These are phyloP conservation scores for Alternaria viburni DNA, from an alignment of 2,329 filamentous ascomycete genomes.

Conservation along the genomic window DNA sequence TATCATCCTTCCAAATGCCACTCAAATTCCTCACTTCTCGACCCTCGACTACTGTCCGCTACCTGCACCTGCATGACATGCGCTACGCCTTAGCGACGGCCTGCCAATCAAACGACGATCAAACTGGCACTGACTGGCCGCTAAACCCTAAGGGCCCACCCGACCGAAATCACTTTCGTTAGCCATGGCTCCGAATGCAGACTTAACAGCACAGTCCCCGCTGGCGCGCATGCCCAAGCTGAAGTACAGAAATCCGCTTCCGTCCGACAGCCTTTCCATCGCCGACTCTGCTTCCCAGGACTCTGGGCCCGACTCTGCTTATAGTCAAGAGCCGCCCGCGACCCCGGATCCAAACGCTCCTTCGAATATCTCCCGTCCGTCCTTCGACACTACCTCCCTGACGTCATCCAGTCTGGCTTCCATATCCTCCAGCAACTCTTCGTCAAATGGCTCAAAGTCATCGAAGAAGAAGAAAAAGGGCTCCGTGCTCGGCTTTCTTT, in stretches of 20 bases:
- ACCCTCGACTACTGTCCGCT: slow-evolving; percentile 16
- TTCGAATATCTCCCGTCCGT: slow-evolving; percentile 12
- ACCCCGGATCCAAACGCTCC: slow-evolving; percentile 15
- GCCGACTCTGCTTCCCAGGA: slow-evolving; percentile 12
- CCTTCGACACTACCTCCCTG: slow-evolving; percentile 28
- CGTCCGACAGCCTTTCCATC: slow-evolving; percentile 27
- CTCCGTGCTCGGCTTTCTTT: slow-evolving; percentile 54
- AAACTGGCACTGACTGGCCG: slow-evolving; percentile 14
- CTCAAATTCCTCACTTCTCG: neutral
- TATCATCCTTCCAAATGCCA: slow-evolving; percentile 1
- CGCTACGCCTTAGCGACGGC: slow-evolving; percentile 16
- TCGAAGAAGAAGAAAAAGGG: slow-evolving; percentile 44
- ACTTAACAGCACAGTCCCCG: slow-evolving; percentile 34
- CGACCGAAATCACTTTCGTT: slow-evolving; percentile 31
- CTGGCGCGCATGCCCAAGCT: slow-evolving; percentile 43
- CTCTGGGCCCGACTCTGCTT: slow-evolving; percentile 5
- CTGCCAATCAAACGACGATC: slow-evolving; percentile 29
- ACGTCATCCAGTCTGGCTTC: slow-evolving; percentile 44
- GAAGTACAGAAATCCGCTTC: slow-evolving; percentile 42
- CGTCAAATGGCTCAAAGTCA: slow-evolving; percentile 35
- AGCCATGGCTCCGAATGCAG: slow-evolving; percentile 38
- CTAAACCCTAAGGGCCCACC: slow-evolving; percentile 29
- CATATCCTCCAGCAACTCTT: slow-evolving; percentile 30
- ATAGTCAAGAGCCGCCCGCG: slow-evolving; percentile 9
- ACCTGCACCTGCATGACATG: slow-evolving; percentile 23